Evolutionary conservation across 768 basidiomycete species (phyloP), one percentile per base, ranked within the genome.

Genomic region (Artomyces pyxidatus): DNA sequence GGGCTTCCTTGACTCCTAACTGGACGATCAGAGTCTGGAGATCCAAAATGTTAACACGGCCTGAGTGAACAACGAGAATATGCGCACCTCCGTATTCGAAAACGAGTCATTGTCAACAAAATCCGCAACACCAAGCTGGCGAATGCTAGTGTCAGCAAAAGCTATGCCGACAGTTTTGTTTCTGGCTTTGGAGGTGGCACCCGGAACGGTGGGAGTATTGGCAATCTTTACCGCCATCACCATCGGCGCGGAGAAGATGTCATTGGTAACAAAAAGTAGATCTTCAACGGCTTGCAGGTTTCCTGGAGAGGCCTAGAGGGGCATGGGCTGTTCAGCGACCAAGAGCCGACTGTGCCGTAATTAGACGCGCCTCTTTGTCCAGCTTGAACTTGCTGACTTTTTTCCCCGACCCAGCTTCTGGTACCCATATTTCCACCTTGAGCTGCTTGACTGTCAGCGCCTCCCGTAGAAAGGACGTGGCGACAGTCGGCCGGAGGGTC

Each of bases 21-120:
- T 99, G 96, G 51, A 98, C 98, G 29, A 97, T 70, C 28, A 98
- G 76, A 2, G 92, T 92, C 95, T 97, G 59, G 7, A 22, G 11
- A 37, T 50, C 40, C 11, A n/a, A n/a, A n/a, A n/a, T n/a, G n/a
- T n/a, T n/a, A n/a, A n/a, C n/a, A n/a, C n/a, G n/a, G n/a, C n/a
- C 37, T 22, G 32, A 23, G 26, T 28, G 52, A 39, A 27, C 7
- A 1, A 48, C 23, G 11, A 28, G 21, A 19, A 29, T 42, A 19
- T 14, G 45, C 67, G 37, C 51, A 91, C 95, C 75, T 99, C 95
- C 3, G 86, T 83, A 59, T 98, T 99, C 1, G 91, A 93, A 65
- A 94, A 98, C 14, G 92, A 70, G 52, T 98, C 96, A 57, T 93
- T 95, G 65, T 99, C 96, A 7, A 83, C 79, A 58, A 90, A 98